A percentile compares a stretch with the other conserved stretches of the same genome.
Conservation (phyloP, 805 yeast genomes). For the Schwanniomyces vanrijiae region DNA sequence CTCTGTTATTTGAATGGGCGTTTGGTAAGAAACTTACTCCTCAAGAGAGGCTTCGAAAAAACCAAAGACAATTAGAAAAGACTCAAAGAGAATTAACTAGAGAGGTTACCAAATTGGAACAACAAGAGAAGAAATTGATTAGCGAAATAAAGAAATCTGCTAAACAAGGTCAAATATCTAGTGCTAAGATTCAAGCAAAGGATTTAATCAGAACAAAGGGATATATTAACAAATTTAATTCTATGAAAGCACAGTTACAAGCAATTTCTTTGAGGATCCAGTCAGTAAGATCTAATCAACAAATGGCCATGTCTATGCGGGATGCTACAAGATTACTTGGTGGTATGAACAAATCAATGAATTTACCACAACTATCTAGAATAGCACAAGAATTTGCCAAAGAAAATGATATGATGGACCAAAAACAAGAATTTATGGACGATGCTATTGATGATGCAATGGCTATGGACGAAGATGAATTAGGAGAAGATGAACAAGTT, state of each 20-base stretch:
- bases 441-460: slow-evolving; percentile 96
- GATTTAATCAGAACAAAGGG: slow-evolving; percentile 88
- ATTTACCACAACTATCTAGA: slow-evolving; percentile 81
- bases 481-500: slow-evolving; percentile 82
- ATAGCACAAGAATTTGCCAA: slow-evolving; percentile 95
- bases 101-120: slow-evolving; percentile 81
- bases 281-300: slow-evolving; percentile 88
- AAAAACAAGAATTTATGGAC: slow-evolving; percentile 98
- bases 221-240: slow-evolving; percentile 82
- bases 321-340: slow-evolving; percentile 86
- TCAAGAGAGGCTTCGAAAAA: slow-evolving; percentile 90
- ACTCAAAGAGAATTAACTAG: slow-evolving; percentile 92
- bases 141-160: slow-evolving; percentile 89
- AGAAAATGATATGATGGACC: slow-evolving; percentile 96
- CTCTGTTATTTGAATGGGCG: slow-evolving; percentile 76
- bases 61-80: slow-evolving; percentile 91
- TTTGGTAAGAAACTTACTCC: slow-evolving; percentile 94
- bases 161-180: slow-evolving; percentile 81
- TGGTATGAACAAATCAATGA: slow-evolving; percentile 88
- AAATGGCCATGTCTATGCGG: slow-evolving; percentile 92
- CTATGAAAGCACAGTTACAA: slow-evolving; percentile 93
- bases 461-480: slow-evolving; percentile 76
- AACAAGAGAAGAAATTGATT: slow-evolving; percentile 86
- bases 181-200: slow-evolving; percentile 93
- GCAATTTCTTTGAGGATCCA: slow-evolving; percentile 91